Evolutionary conservation across 768 basidiomycete species (phyloP), one percentile per base, ranked within the genome.

Genomic region (Porpolomopsis calyptriformis): DNA sequence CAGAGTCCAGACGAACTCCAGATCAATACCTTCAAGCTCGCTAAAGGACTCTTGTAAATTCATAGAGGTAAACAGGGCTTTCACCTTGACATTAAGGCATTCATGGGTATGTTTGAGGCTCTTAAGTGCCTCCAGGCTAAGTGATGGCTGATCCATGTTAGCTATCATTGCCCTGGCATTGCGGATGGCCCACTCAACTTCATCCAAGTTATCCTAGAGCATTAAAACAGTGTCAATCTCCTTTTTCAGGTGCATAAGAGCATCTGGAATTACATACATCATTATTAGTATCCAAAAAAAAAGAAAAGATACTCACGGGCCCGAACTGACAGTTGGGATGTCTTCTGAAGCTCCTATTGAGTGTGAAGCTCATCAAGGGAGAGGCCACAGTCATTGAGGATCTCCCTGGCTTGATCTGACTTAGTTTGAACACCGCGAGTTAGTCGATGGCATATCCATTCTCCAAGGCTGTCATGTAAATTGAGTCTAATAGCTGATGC

Each of bases 301-400:
- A 18, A 18, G 2, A 31, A 11, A 16, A 10, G 10, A 33, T 7
- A 63, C 67, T 41, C 56, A 68, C 58, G 52, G 1, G 57, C 37
- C 1, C 49, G 48, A 4, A 61, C 9, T 0, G 63, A 64, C 2
- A 59, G 49, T 47, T 70, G 66, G 0, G 60, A 53, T 4, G 36
- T 47, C 40, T 53, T 52, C 47, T 72, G 70, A 1, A 50, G 26
- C 1, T 46, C 49, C 70, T 69, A 70, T 39, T 69, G 55, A 4
- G 45, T 10, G 0, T 55, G 45, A 0, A 70, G 52, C 1, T 63
- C 55, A 2, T 24, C n/a, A 0, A 48, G 19, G 0, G 50, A 1
- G 4, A 61, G 29, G 0, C 51, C 54, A 33, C 56, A 60, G 2
- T 51, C 20, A 7, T 45, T 40, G 1, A 69, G 48, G 0, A 39